These are phyloP conservation scores for Neonectria coccinea DNA, from an alignment of 2,329 filamentous ascomycete genomes.

Conservation along the genomic window DNA sequence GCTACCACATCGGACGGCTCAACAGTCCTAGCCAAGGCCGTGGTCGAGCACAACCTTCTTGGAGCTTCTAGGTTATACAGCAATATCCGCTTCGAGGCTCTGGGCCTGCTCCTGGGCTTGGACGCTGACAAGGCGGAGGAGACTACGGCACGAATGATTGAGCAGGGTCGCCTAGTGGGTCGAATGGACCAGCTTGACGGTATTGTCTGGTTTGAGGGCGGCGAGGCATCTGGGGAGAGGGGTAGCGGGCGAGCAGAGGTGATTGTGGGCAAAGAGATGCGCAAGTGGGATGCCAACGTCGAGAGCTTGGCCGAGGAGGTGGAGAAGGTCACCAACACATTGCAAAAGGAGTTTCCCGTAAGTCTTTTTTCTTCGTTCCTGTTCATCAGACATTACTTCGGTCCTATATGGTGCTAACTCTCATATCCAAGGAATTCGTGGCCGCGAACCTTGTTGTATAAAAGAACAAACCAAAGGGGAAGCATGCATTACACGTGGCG, in stretches of 20 bases:
- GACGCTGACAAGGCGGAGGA: constrained; percentile 86
- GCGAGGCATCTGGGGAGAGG: constrained; percentile 76
- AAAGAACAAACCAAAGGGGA: constrained; percentile 31
- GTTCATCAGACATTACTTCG: background rate
- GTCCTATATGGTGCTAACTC: constrained; percentile 23
- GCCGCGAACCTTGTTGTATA: constrained; percentile 61
- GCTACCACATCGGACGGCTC: constrained; percentile 90
- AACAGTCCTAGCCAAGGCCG: constrained; percentile 91
- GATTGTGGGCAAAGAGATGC: constrained; percentile 76
- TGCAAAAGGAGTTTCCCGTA: constrained; percentile 84
- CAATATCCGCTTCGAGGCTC: constrained; percentile 80
- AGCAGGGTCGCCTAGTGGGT: constrained; percentile 88
- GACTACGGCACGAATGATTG: constrained; percentile 94
- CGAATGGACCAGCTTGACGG: constrained; percentile 94
- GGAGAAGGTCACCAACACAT: constrained; percentile 83
- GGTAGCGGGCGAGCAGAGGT: constrained; percentile 74
- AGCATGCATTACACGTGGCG: constrained; percentile 39
- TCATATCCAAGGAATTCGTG: constrained; percentile 63
- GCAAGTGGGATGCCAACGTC: constrained; percentile 91
- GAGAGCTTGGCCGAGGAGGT: constrained; percentile 89
- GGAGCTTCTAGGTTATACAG: constrained; percentile 83
- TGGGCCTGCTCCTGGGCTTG: constrained; percentile 82
- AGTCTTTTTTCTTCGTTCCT: constrained; percentile 33
- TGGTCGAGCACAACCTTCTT: constrained; percentile 95
- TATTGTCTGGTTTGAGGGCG: constrained; percentile 85